Evolutionary conservation across 148 eudicot genomes (phyloP), one percentile per base, ranked within the genome.

Genomic region (Vaccinium darrowii): DNA sequence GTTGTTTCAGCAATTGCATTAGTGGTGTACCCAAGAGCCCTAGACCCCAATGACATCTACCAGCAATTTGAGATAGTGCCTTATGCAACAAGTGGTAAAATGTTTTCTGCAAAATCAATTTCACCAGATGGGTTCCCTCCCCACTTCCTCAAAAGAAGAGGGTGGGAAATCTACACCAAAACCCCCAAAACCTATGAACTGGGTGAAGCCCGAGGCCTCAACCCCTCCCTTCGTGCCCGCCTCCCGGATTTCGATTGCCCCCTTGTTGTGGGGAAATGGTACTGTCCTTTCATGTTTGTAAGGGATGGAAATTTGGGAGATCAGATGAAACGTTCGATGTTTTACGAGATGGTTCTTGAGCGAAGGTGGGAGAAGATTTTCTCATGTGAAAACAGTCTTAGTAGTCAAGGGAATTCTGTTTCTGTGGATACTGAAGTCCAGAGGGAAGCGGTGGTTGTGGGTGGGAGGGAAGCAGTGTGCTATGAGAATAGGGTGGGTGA

Each of bases 351-450:
- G 92, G 90, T 88, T 16, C 92, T 95, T 1, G 92, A 94, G 88
- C 94, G 88, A 84, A 87, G 88, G 84, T 94, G 96, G 98, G 96
- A 95, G 79, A 87, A 88, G 74, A 87, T 95, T 72, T 93, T 92
- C 60, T 27, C 72, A 5, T 78, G 82, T 76, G 88, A 88, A 2
- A 89, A 86, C 13, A 27, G 50, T 27, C 30, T 67, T 5, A 54
- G 39, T 57, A 25, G 15, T 67, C 76, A 86, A 4, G 88, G 82
- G 4, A 90, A 85, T 72, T 25, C 27, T 7, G 93, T 93, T 36
- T 49, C 27, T 5, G 86, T 94, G 3, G 90, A 92, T 75, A 90
- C 81, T 14, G 83, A 84, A 12, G 80, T 91, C 54, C 91, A 87
- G 7, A 91, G 76, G 8, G 92, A 93, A 80, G 84, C 76, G 9